Percentiles rank a stretch among this genome's conserved stretches.
phyloP scores from a whole-genome alignment of 257 asterid genomes.

The Fraxinus americana region DNA sequence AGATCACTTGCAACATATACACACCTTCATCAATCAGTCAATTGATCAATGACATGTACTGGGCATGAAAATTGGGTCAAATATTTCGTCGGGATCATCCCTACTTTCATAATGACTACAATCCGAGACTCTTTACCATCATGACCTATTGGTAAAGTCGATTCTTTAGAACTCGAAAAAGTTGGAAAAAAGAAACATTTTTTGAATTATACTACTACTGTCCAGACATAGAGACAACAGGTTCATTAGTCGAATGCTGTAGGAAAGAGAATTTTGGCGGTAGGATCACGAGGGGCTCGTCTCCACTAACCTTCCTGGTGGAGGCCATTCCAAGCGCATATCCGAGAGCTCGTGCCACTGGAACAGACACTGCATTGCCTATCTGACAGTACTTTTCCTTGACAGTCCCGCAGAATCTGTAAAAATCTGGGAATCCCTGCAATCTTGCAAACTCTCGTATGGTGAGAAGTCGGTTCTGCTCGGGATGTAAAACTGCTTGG shows the following conservation, averaged over 20 bases:
- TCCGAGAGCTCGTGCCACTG: constrained; percentile 76
- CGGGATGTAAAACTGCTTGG: constrained; percentile 73
- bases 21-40: not conserved
- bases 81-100: not conserved
- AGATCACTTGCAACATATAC: not conserved
- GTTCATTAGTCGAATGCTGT: constrained; percentile 33
- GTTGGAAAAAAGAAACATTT: not conserved
- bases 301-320: constrained; percentile 52
- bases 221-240: constrained; percentile 13
- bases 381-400: constrained; percentile 75
- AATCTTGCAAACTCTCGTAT: constrained; percentile 78
- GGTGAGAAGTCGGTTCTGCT: constrained; percentile 79
- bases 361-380: constrained; percentile 84
- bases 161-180: not conserved
- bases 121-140: not conserved
- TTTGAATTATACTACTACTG: not conserved
- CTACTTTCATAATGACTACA: not conserved
- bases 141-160: not conserved
- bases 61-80: not conserved
- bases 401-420: constrained; percentile 62
- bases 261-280: constrained; percentile 60
- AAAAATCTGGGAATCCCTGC: constrained; percentile 91
- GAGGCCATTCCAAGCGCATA: constrained; percentile 75
- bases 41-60: not conserved
- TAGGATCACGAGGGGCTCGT: constrained; percentile 55